Conservation (phyloP, 805 yeast genomes). For the Millerozyma acaciae region DNA sequence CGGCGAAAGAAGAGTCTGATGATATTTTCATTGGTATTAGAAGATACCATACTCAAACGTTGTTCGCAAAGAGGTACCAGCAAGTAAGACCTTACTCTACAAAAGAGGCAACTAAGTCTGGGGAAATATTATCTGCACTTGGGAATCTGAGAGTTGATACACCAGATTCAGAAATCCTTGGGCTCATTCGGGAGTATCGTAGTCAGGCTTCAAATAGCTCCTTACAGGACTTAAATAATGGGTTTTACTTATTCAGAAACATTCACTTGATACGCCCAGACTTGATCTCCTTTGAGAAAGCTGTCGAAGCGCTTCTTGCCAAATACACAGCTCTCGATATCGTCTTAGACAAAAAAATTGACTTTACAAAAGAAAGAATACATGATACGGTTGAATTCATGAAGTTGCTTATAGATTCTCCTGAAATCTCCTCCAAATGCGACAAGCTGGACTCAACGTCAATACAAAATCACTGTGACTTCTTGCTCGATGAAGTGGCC, state of each 20-base stretch:
- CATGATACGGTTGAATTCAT: conserved; percentile 29
- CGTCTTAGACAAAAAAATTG: conserved; percentile 7
- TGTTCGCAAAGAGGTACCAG: conserved; percentile 2
- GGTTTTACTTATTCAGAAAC: conserved; percentile 20
- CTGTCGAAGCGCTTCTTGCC: conserved; percentile 20
- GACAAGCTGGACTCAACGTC: conserved; percentile 3
- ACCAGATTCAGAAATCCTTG: too few species aligned
- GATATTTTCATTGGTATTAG: conserved; percentile 45
- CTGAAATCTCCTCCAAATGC: conserved; percentile 12
- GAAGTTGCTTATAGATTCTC: conserved; percentile 33
- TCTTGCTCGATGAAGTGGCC: conserved; percentile 21
- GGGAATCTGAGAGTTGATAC: too few species aligned
- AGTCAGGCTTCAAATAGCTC: conserved; percentile 7
- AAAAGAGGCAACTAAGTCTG: not conserved
- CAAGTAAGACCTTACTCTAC: not conserved
- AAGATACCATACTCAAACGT: conserved; percentile 39
- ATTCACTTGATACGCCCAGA: conserved; percentile 25
- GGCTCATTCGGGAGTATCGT: too few species aligned
- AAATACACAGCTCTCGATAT: conserved; percentile 23
- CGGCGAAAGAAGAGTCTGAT: conserved; percentile 16
- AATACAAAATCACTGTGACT: conserved; percentile 14
- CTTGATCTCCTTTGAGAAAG: conserved; percentile 20
- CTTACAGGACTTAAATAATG: conserved; percentile 17
- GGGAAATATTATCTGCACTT: too few species aligned
- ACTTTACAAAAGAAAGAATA: conserved; percentile 14